A percentile compares a stretch with the other conserved stretches of the same genome.
phyloP scores from a whole-genome alignment of 768 basidiomycete species.

The Suillus occidentalis region DNA sequence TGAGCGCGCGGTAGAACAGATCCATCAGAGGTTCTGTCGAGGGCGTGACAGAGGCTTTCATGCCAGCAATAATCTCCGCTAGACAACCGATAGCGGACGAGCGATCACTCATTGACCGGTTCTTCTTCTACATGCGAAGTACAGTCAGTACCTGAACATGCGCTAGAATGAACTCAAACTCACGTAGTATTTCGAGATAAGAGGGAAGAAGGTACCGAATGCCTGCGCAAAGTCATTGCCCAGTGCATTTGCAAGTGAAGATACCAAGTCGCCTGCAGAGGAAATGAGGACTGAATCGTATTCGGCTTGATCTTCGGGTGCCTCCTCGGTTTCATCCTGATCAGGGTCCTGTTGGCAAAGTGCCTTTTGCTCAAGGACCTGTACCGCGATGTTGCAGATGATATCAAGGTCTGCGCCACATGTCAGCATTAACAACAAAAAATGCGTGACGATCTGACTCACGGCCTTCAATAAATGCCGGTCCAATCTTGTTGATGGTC shows the following conservation, averaged over 20 bases:
- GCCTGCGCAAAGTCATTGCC: conserved; percentile 80
- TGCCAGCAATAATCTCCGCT: conserved; percentile 92
- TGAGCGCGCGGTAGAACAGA: conserved; percentile 80
- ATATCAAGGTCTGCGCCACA: conserved; percentile 59
- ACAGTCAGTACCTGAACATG: neutral
- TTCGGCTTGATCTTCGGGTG: conserved; percentile 89
- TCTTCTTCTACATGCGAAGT: conserved; percentile 60
- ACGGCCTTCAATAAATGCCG: conserved; percentile 80
- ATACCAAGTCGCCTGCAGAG: conserved; percentile 91
- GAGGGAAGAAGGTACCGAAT: conserved; percentile 84
- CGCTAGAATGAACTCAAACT: conserved; percentile 30
- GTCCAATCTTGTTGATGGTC: conserved; percentile 89
- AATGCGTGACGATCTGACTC: conserved; percentile 30
- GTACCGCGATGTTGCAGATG: conserved; percentile 77
- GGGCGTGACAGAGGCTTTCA: conserved; percentile 83
- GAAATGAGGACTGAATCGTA: conserved; percentile 95
- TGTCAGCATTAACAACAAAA: conserved; percentile 11
- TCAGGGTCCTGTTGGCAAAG: conserved; percentile 97
- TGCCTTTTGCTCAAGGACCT: conserved; percentile 91
- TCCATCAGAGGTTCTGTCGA: conserved; percentile 81
- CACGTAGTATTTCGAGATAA: conserved; percentile 91
- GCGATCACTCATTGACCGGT: conserved; percentile 84
- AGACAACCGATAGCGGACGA: conserved; percentile 92
- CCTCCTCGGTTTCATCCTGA: conserved; percentile 83
- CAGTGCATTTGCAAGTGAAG: conserved; percentile 82